phyloP scores from a whole-genome alignment of 2,329 filamentous ascomycete genomes.

The Trichoderma semiorbis region DNA sequence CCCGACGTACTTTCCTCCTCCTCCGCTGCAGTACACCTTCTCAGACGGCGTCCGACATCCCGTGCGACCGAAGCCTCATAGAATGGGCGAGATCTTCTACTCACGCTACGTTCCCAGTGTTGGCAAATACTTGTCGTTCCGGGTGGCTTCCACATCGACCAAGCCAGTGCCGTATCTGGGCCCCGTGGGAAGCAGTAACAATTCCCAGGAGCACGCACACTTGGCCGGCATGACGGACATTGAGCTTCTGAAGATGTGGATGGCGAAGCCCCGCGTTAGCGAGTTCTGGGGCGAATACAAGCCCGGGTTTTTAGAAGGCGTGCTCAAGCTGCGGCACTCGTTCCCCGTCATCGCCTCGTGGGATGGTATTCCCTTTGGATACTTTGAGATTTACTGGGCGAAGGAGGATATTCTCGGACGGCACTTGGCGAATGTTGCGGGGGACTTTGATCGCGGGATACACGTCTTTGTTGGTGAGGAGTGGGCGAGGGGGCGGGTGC shows the following conservation, averaged over 20 bases:
- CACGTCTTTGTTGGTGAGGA: constrained; percentile 90
- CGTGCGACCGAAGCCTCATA: constrained; percentile 79
- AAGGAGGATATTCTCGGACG: constrained; percentile 81
- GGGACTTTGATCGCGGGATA: constrained; percentile 82
- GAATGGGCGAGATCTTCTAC: constrained; percentile 90
- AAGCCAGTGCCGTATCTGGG: constrained; percentile 63
- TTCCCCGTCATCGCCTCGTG: constrained; percentile 92
- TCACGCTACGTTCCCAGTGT: constrained; percentile 79
- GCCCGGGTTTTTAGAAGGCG: constrained; percentile 62
- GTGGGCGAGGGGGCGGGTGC: constrained; percentile 80
- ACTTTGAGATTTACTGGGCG: constrained; percentile 98
- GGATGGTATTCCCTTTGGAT: constrained; percentile 93
- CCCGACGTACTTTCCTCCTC: constrained; percentile 85
- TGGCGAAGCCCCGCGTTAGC: constrained; percentile 78
- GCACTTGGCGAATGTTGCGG: constrained; percentile 61
- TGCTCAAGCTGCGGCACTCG: constrained; percentile 66
- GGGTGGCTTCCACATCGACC: constrained; percentile 69
- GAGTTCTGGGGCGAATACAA: constrained; percentile 77
- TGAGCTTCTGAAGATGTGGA: constrained; percentile 74
- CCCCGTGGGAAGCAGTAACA: constrained; percentile 43
- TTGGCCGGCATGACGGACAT: constrained; percentile 49
- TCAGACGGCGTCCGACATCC: constrained; percentile 81
- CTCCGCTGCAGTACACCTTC: constrained; percentile 75
- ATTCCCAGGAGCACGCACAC: constrained; percentile 36
- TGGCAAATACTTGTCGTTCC: constrained; percentile 82